Evolutionary conservation across 2,329 filamentous ascomycete species (phyloP), one percentile per base, ranked within the genome.

Genomic region (Ceratocystis alfenasii): DNA sequence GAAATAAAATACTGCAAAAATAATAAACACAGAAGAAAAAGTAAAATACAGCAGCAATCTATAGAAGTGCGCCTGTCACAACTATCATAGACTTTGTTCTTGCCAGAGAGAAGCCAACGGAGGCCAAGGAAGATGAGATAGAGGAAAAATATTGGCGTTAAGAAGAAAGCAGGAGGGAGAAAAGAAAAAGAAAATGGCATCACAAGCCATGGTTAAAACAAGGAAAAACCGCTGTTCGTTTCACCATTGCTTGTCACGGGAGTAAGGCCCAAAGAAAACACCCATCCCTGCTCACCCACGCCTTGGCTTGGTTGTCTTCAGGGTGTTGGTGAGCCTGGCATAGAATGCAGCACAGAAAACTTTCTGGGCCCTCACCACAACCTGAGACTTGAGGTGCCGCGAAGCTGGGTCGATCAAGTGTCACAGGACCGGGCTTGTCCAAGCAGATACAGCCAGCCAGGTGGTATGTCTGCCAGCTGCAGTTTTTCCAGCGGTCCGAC

Each of bases 1-100:
- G 17, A 59, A 59, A 59, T 70, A 68, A 70, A 68, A 70, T 48
- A 63, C 30, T 53, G 41, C 30, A 57, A 61, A 68, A 68, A 69
- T 57, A 50, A 46, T 44, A n/a, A 53, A 48, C 46, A 63, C 10
- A 63, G 25, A 44, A 57, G 1, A 59, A 33, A 57, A 15, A 28
- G 30, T 10, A 59, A 25, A 20, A 36, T 12, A 36, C 20, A 53
- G 22, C 48, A 53, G 25, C 8, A 53, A 25, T 25, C 55, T 22
- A 36, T 15, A 59, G 55, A 59, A 36, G 55, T 59, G 55, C 55
- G 6, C 55, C 55, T 12, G 55, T 59, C 55, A 59, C 55, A 25
- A 45, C 41, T 30, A 45, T 62, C 45, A 10, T 20, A 20, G 28
- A 59, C 55, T 59, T 59, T 22, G 22, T n/a, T 20, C 48, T 25